Base-by-base conservation (phyloP, 495 filamentous ascomycete species). In the Lichina pygmaea region DNA sequence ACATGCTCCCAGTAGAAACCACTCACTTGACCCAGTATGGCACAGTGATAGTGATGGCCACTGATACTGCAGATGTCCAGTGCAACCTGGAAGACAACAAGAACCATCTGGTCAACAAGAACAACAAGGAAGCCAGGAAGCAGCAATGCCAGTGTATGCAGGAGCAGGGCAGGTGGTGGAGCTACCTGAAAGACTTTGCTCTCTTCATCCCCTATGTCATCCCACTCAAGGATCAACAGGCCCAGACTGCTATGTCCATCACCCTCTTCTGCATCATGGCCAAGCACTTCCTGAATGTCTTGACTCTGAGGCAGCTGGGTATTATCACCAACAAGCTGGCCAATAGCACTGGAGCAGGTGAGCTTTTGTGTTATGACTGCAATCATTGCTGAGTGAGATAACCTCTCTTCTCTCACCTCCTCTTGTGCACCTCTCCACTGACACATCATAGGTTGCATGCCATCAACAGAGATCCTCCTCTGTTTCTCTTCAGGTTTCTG, bases 301-400 rank as follows among this genome's bases (percentile, higher is more conserved):
- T 80, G 16, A 66, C 78, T 44, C 77, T 77, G 30, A 66, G 71
- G 30, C 77, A 80, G 51, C 62, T 77, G 31, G 77, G 77, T 42
- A 65, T 71, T 43, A 64, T 79, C 36, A 63, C 71, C 44, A 66
- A 80, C 50, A 62, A 58, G 32, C 57, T 80, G 16, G 55, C 53
- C 39, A 56, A 33, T n/a, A 41, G 46, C 24, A 4, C 24, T 24
- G 24, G 24, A 37, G 48, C 7, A 16, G 36, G 44, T 47, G 44
- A 45, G 49, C 49, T 33, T 24, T 4, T 1, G 24, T 24, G 24
- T 1, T 24, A 24, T 4, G 4, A 4, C 24, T 4, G 24, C 24
- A n/a, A 24, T 24, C 24, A 24, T 1, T 24, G 2, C 24, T 24
- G 24, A 24, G 24, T 4, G 24, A 4, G 24, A 24, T 24, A 24